Percentiles rank a stretch among this genome's conserved stretches.
These are phyloP conservation scores for Protea cynaroides DNA, from an alignment of 164 flowering plant species.

Conservation along the genomic window DNA sequence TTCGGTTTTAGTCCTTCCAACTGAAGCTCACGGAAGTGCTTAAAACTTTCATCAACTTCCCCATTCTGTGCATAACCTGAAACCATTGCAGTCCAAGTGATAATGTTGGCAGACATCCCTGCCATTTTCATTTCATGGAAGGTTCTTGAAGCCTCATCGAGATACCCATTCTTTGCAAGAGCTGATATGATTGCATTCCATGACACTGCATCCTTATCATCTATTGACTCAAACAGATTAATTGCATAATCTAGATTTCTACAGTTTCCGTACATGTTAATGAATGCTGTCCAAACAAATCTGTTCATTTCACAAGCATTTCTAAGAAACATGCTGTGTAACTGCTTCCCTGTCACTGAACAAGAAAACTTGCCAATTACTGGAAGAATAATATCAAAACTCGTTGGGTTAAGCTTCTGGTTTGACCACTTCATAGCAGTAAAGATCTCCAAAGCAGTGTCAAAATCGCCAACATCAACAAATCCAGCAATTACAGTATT, in stretches of 20 bases:
- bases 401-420: constrained; percentile 12
- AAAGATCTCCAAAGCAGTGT: constrained; percentile 20
- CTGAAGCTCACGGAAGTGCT: constrained; percentile 22
- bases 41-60: constrained; percentile 20
- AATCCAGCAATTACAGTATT: constrained; percentile 17
- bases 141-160: constrained; percentile 18
- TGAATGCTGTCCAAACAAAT: constrained; percentile 21
- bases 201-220: constrained; percentile 18
- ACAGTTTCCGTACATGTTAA: constrained; percentile 26
- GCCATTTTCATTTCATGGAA: constrained; percentile 23
- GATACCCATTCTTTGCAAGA: constrained; percentile 21
- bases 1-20: constrained; percentile 22
- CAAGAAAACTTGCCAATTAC: constrained; percentile 8
- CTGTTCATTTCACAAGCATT: constrained; percentile 15
- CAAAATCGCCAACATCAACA: constrained; percentile 13
- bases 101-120: constrained; percentile 18
- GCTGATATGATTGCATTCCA: constrained; percentile 27
- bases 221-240: constrained; percentile 20
- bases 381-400: constrained; percentile 16
- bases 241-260: constrained; percentile 17
- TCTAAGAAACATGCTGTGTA: constrained; percentile 21
- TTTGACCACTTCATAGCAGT: constrained; percentile 19
- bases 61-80: constrained; percentile 25
- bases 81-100: constrained; percentile 30
- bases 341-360: constrained; percentile 21